Conservation (phyloP, 495 filamentous ascomycete genomes). For the Rusavskia elegans region DNA sequence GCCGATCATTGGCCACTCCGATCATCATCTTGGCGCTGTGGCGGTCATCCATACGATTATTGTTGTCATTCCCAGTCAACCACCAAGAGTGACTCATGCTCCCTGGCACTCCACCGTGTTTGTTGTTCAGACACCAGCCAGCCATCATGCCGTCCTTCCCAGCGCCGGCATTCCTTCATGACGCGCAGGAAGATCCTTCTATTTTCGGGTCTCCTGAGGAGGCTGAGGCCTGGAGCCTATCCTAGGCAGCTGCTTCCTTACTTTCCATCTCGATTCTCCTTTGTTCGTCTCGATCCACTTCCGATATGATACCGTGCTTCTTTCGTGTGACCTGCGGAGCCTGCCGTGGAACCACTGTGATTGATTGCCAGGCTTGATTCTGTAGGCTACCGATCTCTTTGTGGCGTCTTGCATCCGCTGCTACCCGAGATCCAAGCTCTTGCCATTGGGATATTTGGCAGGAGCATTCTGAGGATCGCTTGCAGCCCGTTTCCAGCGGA, state of each 20-base stretch:
- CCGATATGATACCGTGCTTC: background rate
- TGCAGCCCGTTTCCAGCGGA: too few relatives aligned
- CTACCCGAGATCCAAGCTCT: too few relatives aligned
- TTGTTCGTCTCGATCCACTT: background rate
- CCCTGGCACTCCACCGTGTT: background rate
- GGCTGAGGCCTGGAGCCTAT: background rate
- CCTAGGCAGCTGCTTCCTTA: background rate
- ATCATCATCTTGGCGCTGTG: background rate
- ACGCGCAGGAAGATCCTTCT: background rate
- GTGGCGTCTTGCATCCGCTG: too few relatives aligned
- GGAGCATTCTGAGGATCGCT: too few relatives aligned
- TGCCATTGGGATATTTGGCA: too few relatives aligned
- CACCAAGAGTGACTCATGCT: background rate
- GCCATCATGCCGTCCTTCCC: background rate
- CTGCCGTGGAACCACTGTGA: background rate
- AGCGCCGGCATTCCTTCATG: background rate
- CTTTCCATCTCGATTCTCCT: background rate
- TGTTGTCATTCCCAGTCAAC: background rate
- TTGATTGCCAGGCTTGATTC: background rate
- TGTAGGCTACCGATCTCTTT: background rate
- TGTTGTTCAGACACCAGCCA: background rate
- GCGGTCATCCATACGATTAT: background rate
- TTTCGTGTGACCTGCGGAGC: background rate
- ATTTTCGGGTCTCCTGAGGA: background rate
- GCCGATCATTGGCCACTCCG: background rate